Conservation (phyloP, 2,329 filamentous ascomycete genomes). For the Paramyrothecium sp. region DNA sequence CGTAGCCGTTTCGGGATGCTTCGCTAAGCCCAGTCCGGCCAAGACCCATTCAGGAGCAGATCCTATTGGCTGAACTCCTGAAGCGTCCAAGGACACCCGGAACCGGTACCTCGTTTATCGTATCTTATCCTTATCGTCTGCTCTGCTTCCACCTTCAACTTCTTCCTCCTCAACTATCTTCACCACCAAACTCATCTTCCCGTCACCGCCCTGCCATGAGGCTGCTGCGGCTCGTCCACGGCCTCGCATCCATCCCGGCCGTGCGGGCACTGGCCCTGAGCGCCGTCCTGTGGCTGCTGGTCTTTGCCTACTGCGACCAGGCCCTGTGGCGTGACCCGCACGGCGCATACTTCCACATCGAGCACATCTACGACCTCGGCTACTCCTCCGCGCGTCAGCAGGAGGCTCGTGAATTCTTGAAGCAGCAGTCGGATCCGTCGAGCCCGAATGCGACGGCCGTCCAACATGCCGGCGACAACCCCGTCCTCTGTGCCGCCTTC, state of each 20-base stretch:
- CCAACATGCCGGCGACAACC: neutral
- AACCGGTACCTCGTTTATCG: no score
- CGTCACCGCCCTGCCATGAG: neutral
- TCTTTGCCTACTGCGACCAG: constrained; percentile 2
- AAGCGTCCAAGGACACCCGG: no score
- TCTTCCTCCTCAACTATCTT: no score
- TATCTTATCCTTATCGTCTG: no score
- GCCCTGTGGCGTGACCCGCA: constrained; percentile 6
- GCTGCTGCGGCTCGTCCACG: neutral
- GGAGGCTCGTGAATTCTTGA: neutral
- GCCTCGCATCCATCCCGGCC: neutral
- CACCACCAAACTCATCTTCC: no score
- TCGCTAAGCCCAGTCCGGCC: no score
- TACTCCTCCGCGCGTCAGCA: constrained; percentile 3
- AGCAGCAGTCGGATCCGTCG: neutral
- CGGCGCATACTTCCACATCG: constrained; percentile 6
- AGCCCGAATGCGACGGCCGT: neutral
- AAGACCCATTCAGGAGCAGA: no score
- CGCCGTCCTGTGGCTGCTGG: neutral
- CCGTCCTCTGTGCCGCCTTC: constrained; percentile 2
- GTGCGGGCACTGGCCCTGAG: neutral
- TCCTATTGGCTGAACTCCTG: no score
- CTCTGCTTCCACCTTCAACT: no score
- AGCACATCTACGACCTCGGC: constrained; percentile 1
- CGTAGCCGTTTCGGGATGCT: no score